Evolutionary conservation across 495 filamentous ascomycete genomes (phyloP), one percentile per base, ranked within the genome.

Genomic region (Tuber magnatum): DNA sequence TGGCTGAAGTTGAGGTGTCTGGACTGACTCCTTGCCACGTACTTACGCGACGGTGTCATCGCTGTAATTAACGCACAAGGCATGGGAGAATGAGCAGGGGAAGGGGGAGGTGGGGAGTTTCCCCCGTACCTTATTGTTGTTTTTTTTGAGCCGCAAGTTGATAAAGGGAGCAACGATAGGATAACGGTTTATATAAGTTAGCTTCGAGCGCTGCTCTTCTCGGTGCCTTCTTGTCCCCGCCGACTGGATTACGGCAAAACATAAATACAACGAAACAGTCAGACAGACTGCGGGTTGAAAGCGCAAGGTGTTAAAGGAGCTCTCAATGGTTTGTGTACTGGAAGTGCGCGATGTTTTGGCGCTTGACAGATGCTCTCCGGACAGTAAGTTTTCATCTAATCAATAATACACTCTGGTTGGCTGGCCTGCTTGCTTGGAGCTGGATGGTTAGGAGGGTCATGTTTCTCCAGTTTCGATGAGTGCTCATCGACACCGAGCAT

Each of bases 311-410:
- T 89, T 35, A 93, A 91, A 82, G 85, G 87, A 71, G 81, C 93
- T 68, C 89, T 88, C 79, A 87, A 86, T 68, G 87, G 87, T 56
- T 86, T 93, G 48, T 77, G 84, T 51, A 87, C 87, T 71, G 87
- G 85, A 68, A 86, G 85, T 69, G 85, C 88, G 12, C 83, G 90
- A 4, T 86, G 86, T 72, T 90, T 92, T 80, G 92, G 92, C 48
- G 86, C 84, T 69, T 90, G 89, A 90, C 89, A 94, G 85, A 91
- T 92, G 86, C 85, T 94, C 71, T 91, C 92, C 1, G 92, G 92
- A 40, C 76, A 78, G 77, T 75, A 73, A 18, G 73, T 65, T 22
- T 43, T 32, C 44, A 16, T 28, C n/a, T 56, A 56, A 10, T 41
- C 39, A 6, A n/a, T 16, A 46, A 69, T 65, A 40, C 40, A 70